Conservation (phyloP, 768 basidiomycete species). For the Kwoniella sp. region DNA sequence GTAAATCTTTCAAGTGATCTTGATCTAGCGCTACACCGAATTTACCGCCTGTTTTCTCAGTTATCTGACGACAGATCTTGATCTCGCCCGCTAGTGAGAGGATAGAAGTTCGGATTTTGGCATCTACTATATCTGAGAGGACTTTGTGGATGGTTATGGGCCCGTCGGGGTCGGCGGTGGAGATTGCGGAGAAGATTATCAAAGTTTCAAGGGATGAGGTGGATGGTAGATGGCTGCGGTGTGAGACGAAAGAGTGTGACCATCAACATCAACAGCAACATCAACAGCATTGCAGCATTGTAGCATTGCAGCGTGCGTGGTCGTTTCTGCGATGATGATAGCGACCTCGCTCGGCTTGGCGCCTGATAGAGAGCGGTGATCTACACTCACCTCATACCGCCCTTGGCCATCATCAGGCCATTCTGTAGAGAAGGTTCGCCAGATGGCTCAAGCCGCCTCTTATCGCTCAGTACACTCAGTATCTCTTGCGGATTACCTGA, state of each 20-base stretch:
- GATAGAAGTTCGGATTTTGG: conserved; percentile 85
- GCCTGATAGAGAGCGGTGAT: no score
- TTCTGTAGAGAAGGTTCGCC: conserved; percentile 98
- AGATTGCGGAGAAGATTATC: conserved; percentile 90
- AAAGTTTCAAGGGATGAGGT: conserved; percentile 95
- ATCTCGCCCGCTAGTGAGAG: conserved; percentile 96
- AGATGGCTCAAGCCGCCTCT: conserved; percentile 81
- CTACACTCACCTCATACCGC: conserved; percentile 88
- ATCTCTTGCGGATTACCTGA: conserved; percentile 95
- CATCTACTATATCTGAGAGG: conserved; percentile 76
- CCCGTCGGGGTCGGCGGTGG: conserved; percentile 95
- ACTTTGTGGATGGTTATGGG: conserved; percentile 73
- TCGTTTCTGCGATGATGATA: no score
- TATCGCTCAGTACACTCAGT: conserved; percentile 77
- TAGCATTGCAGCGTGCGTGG: no score
- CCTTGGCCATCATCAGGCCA: conserved; percentile 92
- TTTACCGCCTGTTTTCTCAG: conserved; percentile 82
- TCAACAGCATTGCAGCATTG: no score
- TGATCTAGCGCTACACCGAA: conserved; percentile 99
- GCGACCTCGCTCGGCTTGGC: no score
- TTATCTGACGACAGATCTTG: conserved; percentile 92
- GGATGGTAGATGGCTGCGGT: conserved; percentile 89
- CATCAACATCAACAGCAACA: no score
- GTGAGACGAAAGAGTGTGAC: no score
- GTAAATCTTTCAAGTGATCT: conserved; percentile 90